phyloP scores from a whole-genome alignment of 176 grass and related monocot genomes.

The Rhynchospora tenuis region DNA sequence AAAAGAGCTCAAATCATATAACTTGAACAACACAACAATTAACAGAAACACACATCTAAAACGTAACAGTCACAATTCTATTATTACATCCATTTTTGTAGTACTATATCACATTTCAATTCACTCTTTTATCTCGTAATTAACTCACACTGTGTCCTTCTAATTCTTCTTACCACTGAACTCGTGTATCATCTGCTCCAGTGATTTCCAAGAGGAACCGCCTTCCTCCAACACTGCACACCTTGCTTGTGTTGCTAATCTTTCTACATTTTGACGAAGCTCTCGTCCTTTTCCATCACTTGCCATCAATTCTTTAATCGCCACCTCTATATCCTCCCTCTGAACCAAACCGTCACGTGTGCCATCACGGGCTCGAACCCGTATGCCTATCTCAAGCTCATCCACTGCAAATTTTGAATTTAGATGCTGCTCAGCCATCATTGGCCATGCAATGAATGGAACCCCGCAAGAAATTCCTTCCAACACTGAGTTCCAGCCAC shows the following conservation, averaged over 20 bases:
- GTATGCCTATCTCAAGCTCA: slow-evolving; percentile 1
- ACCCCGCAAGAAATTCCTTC: slow-evolving; percentile 10
- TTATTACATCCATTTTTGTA: background rate
- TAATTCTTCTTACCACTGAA: background rate
- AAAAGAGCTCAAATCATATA: too few species aligned
- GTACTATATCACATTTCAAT: background rate
- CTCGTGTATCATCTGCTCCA: background rate
- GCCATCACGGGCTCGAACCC: slow-evolving; percentile 1
- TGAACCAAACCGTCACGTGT: slow-evolving; percentile 12
- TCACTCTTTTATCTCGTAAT: background rate
- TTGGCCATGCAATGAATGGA: background rate
- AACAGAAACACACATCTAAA: too few species aligned
- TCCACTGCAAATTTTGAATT: slow-evolving; percentile 18
- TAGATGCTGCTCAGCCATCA: slow-evolving; percentile 9
- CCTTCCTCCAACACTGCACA: background rate
- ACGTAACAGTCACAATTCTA: too few species aligned
- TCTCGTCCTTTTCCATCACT: background rate
- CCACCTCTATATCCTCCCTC: background rate
- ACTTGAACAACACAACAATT: too few species aligned
- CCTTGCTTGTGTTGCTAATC: background rate
- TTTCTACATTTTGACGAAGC: background rate
- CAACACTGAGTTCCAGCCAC: slow-evolving; percentile 4
- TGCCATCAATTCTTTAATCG: background rate
- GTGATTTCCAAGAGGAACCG: background rate
- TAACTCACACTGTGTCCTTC: background rate